Percentiles rank a stretch among this genome's conserved stretches.
Evolutionary conservation across 352 stramenopile genomes (phyloP).

Genomic region (Pythium sp.): DNA sequence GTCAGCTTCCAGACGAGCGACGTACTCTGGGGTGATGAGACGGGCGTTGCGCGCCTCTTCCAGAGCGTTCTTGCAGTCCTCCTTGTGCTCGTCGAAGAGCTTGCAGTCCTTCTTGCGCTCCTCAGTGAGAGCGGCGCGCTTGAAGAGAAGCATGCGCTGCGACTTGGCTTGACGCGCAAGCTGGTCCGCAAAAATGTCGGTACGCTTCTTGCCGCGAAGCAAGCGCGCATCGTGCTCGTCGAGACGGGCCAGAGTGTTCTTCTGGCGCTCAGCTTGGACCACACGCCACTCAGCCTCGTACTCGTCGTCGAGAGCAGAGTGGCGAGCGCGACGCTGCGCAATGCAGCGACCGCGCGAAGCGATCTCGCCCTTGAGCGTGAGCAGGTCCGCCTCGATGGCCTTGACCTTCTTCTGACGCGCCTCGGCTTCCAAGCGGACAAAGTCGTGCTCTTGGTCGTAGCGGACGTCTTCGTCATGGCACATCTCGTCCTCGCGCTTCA

Average conservation of each 20-base stretch:
- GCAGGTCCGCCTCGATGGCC: constrained; percentile 71
- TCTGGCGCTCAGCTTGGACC: constrained; percentile 58
- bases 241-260: constrained; percentile 61
- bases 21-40: constrained; percentile 82
- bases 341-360: constrained; percentile 63
- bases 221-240: constrained; percentile 69
- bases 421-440: constrained; percentile 66
- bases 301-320: constrained; percentile 75
- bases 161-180: constrained; percentile 77
- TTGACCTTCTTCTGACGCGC: constrained; percentile 84
- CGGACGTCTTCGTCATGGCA: constrained; percentile 79
- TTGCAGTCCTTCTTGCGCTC: constrained; percentile 78
- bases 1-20: constrained; percentile 77
- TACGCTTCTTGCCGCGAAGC: constrained; percentile 78
- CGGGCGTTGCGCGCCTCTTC: constrained; percentile 68
- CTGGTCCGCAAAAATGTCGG: constrained; percentile 80
- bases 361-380: constrained; percentile 81
- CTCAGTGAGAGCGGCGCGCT: constrained; percentile 81
- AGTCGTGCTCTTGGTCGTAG: constrained; percentile 87
- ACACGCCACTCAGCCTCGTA: constrained; percentile 86
- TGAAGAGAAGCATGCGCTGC: constrained; percentile 85
- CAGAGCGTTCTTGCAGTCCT: constrained; percentile 76
- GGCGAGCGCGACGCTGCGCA: constrained; percentile 66
- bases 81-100: constrained; percentile 82
- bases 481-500: constrained; percentile 89